Conservation (phyloP, 352 stramenopile genomes). For the Pythium rishiriense region DNA sequence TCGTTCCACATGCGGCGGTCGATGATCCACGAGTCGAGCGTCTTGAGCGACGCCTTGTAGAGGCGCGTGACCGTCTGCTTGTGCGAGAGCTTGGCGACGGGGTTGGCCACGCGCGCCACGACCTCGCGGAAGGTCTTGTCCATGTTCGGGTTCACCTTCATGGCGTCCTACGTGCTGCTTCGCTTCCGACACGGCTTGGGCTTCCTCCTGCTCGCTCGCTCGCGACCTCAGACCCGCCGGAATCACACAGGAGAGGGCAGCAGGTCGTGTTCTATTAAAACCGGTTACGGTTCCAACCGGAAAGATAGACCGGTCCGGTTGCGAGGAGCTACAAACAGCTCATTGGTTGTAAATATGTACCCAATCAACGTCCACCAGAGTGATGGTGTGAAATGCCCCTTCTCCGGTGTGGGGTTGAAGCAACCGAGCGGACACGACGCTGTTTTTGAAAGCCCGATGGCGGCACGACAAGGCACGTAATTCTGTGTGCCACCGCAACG, state of each 20-base stretch:
- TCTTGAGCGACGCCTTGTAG: slow-evolving; percentile 96
- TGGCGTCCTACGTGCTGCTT: slow-evolving; percentile 25
- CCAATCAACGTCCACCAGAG: not conserved
- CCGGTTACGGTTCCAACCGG: slow-evolving; percentile 25
- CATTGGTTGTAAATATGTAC: not conserved
- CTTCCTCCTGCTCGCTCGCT: slow-evolving; percentile 4
- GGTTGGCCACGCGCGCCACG: slow-evolving; percentile 61
- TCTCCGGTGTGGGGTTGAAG: no score
- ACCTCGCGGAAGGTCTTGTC: slow-evolving; percentile 85
- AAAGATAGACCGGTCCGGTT: slow-evolving; percentile 9
- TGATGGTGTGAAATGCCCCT: no score
- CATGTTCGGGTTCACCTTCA: slow-evolving; percentile 87
- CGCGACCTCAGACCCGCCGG: slow-evolving; percentile 7
- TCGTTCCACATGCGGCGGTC: slow-evolving; percentile 96
- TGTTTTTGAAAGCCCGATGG: no score
- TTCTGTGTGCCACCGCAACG: no score
- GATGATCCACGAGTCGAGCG: slow-evolving; percentile 93
- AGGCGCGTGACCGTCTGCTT: slow-evolving; percentile 90
- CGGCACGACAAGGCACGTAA: no score
- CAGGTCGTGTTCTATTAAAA: slow-evolving; percentile 21
- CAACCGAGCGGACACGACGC: no score
- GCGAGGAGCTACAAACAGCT: slow-evolving; percentile 6
- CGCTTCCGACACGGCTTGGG: not conserved
- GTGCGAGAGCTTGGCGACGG: slow-evolving; percentile 74
- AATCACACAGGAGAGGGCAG: slow-evolving; percentile 10